Base-by-base conservation (phyloP, 495 filamentous ascomycete species). In the Niebla homalea region DNA sequence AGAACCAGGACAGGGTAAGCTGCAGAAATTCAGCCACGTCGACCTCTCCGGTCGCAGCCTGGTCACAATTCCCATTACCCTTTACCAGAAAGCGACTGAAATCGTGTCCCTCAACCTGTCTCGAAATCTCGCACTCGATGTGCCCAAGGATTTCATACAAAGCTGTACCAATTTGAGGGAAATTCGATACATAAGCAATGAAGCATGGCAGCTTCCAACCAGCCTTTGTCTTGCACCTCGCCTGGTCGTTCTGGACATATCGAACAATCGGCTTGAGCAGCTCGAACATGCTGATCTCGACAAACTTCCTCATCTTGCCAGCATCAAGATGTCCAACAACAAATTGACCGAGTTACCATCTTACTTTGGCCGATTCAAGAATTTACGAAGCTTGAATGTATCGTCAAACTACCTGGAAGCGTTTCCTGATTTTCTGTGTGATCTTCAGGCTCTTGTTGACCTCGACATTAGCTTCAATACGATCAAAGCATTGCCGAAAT, bases 381-480 rank as follows among this genome's bases (percentile, higher is more conserved):
- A 75, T 22, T 69, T 99, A 51, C 73, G 92, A 49, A 90, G 77
- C 52, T 65, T 99, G 48, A 92, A 90, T 59, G 68, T 99, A 42
- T 93, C 89, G 1, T 97, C 90, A 2, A 99, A 99, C 60, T 85
- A 82, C 46, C 76, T 99, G 36, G 79, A 84, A 26, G 74, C 75
- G 41, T 94, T 99, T 54, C 92, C 92, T 0, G 70, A 78, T 20
- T 90, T 89, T 59, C 70, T 97, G 32, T 89, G 87, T 64, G 72
- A 86, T 11, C 64, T 99, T 20, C 80, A 78, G 56, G 85, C 81
- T 29, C 69, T 99, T 23, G 84, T 94, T 29, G 90, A 99, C 60
- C 78, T 99, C 15, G 93, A 99, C 57, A 78, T 99, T 60, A 96
- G 89, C 60, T 99, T 99, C 75, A 99, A 99, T 59, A 75, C 78